phyloP scores from a whole-genome alignment of 2,329 filamentous ascomycete species.

The Alternaria incomplexa region DNA sequence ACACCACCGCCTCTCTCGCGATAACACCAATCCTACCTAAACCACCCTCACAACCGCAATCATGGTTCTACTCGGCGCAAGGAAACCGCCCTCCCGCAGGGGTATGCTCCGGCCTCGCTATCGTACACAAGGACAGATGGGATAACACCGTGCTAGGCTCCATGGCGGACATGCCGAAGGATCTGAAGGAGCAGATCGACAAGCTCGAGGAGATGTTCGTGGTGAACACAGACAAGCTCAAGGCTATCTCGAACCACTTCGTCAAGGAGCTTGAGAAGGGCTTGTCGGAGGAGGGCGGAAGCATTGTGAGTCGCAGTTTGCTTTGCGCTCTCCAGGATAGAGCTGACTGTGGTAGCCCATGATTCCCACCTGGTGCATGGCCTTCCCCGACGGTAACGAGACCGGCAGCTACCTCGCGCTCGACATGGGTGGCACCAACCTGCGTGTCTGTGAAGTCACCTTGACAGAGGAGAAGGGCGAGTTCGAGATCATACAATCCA shows the following conservation, averaged over 20 bases:
- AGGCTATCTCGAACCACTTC: conserved; percentile 90
- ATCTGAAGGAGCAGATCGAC: conserved; percentile 81
- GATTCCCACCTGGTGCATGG: conserved; percentile 98
- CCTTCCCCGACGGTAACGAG: conserved; percentile 85
- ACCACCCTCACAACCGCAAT: conserved; percentile 38
- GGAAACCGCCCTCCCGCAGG: conserved; percentile 72
- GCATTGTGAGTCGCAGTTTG: conserved; percentile 71
- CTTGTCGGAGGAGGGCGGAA: conserved; percentile 84
- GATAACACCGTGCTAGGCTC: conserved; percentile 66
- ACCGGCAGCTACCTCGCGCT: conserved; percentile 87
- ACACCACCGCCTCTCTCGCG: neutral
- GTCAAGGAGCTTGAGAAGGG: conserved; percentile 86
- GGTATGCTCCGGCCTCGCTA: conserved; percentile 60
- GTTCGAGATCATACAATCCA: conserved; percentile 95
- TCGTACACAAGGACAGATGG: conserved; percentile 10
- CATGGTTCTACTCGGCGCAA: conserved; percentile 72
- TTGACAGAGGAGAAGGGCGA: conserved; percentile 87
- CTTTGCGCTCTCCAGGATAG: conserved; percentile 89
- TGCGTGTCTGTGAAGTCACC: conserved; percentile 93
- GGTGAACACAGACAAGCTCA: conserved; percentile 78
- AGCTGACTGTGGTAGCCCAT: conserved; percentile 70
- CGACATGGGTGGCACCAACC: conserved; percentile 95
- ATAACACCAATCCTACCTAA: conserved; percentile 4
- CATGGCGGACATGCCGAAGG: conserved; percentile 87
- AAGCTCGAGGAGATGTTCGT: conserved; percentile 84